Conservation (phyloP, 805 yeast species). For the Middelhovenomyces tepae region DNA sequence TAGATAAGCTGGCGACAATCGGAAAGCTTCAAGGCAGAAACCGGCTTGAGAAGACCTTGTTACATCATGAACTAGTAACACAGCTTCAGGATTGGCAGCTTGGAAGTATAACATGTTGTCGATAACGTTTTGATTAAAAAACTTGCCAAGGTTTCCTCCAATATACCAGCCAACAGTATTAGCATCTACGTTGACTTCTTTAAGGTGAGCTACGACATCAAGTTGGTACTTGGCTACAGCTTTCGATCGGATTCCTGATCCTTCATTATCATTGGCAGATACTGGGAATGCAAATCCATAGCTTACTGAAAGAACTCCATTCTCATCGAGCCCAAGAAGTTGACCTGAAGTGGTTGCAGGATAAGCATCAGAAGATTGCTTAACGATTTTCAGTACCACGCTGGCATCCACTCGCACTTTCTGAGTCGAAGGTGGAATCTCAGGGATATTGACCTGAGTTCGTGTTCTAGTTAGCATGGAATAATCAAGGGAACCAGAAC, state of each 20-base stretch:
- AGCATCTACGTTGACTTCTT: slow-evolving; percentile 54
- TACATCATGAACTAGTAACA: slow-evolving; percentile 60
- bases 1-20: slow-evolving; percentile 56
- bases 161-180: slow-evolving; percentile 79
- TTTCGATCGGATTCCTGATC: slow-evolving; percentile 52
- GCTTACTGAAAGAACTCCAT: slow-evolving; percentile 39
- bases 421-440: slow-evolving; percentile 10
- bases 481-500: background rate
- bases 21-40: slow-evolving; percentile 57
- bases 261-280: slow-evolving; percentile 45
- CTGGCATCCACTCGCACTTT: slow-evolving; percentile 19
- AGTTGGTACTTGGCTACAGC: slow-evolving; percentile 60
- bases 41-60: slow-evolving; percentile 51
- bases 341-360: slow-evolving; percentile 63
- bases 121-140: slow-evolving; percentile 50
- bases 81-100: slow-evolving; percentile 40
- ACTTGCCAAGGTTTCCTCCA: slow-evolving; percentile 59
- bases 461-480: slow-evolving; percentile 1
- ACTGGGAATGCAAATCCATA: slow-evolving; percentile 62
- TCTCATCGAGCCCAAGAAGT: slow-evolving; percentile 60
- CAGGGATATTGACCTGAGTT: slow-evolving; percentile 6
- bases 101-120: slow-evolving; percentile 65
- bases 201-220: slow-evolving; percentile 54
- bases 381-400: slow-evolving; percentile 47
- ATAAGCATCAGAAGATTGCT: slow-evolving; percentile 55